Evolutionary conservation across 169 alveolate species (phyloP), one percentile per base, ranked within the genome.

Genomic region (Cryptosporidium sp.): DNA sequence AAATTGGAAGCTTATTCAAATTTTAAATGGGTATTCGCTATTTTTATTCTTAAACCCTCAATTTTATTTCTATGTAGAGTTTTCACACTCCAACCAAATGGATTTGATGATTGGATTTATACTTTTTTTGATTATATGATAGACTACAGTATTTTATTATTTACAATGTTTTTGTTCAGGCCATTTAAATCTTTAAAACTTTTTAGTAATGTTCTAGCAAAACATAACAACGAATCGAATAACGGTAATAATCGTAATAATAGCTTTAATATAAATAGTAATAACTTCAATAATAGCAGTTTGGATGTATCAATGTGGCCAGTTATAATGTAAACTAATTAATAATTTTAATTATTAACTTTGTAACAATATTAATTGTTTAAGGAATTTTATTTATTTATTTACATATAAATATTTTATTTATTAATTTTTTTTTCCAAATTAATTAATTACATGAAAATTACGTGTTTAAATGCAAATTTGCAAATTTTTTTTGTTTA

Each of bases 81-180:
- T 16, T 60, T 60, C 9, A 62, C 45, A 10, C 53, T 80, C 18
- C 80, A 80, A 26, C 75, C 89, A 21, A 80, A 80, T 44, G 89
- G 89, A 16, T 62, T 61, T 33, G 89, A 80, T 42, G 89, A 80
- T 29, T 80, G 89, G 89, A 60, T 80, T 42, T 80, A 80, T 39
- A 65, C 51, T 21, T 8, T 80, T 9, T 18, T 62, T n/a, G 89
- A 80, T 60, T 67, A 35, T 18, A 39, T 80, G 9, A 21, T 42
- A 26, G 89, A 80, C n/a, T 80, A 26, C 52, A 14, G 26, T 21
- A 62, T 80, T 29, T 35, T 80, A 21, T 18, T 62, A 26, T 8
- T 37, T 48, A 58, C 42, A 26, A 60, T 60, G 52, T 26, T 42
- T 39, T 18, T 65, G 8, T 80, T 80, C 52, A 80, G 80, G 53